phyloP scores from a whole-genome alignment of 345 rosid genomes.

The Moringa oleifera region DNA sequence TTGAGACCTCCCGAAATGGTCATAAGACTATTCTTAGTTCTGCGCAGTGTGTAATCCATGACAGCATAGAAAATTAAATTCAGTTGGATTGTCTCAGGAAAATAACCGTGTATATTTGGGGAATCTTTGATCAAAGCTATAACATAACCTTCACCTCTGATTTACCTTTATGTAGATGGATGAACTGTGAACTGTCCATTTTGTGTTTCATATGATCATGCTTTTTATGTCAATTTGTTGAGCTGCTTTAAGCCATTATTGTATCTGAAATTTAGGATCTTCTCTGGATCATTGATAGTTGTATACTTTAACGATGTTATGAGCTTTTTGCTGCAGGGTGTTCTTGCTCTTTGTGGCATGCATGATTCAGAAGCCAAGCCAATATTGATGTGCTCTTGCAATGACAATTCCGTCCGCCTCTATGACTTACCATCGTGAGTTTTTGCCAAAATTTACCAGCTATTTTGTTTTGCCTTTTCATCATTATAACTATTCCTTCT shows the following conservation, averaged over 20 bases:
- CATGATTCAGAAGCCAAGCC: conserved; percentile 83
- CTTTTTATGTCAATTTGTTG: too few species aligned
- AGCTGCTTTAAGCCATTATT: neutral
- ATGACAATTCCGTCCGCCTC: conserved; percentile 59
- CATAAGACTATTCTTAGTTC: neutral
- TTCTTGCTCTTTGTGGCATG: conserved; percentile 73
- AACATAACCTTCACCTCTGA: too few species aligned
- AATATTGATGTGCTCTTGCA: conserved; percentile 71
- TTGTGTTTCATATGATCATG: neutral
- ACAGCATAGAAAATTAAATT: too few species aligned
- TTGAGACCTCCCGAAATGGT: neutral
- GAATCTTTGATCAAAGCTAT: too few species aligned
- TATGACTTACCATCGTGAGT: conserved; percentile 97
- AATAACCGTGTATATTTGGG: too few species aligned
- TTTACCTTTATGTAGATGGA: too few species aligned
- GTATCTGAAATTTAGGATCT: neutral
- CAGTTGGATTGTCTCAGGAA: too few species aligned
- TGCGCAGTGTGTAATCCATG: neutral
- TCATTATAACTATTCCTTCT: neutral
- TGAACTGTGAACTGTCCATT: neutral
- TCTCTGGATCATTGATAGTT: too few species aligned
- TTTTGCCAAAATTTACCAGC: neutral
- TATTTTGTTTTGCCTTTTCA: neutral
- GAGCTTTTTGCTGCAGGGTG: conserved; percentile 46
- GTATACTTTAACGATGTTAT: conserved; percentile 1